Conservation (phyloP, 2,329 filamentous ascomycete species). For the Penicillium brasilianum region DNA sequence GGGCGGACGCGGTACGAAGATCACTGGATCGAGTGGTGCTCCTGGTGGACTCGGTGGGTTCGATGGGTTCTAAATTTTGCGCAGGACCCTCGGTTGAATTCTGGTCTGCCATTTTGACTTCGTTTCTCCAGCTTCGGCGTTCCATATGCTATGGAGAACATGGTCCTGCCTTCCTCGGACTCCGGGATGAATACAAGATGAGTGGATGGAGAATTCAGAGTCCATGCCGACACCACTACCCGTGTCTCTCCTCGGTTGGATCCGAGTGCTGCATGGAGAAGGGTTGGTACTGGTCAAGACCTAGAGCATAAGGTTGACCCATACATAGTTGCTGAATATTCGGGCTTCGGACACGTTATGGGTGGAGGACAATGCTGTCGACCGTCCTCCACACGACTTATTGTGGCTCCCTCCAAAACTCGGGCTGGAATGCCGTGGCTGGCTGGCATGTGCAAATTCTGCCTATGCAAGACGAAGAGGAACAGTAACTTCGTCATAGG, state of each 20-base stretch:
- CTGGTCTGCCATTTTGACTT: slow-evolving; percentile 12
- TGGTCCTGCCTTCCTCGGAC: not conserved
- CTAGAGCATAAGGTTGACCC: not conserved
- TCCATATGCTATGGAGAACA: not conserved
- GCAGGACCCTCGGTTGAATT: slow-evolving; percentile 22
- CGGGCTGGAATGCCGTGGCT: slow-evolving; percentile 13
- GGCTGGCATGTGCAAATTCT: slow-evolving; percentile 22
- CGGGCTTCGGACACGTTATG: slow-evolving; percentile 1
- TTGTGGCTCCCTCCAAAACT: slow-evolving; percentile 9
- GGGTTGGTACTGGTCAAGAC: not conserved
- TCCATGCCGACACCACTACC: slow-evolving; percentile 18
- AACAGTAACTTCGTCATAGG: not conserved
- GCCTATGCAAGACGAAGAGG: not conserved
- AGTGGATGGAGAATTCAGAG: slow-evolving; percentile 21
- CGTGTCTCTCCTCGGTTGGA: slow-evolving; percentile 7
- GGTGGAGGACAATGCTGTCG: not conserved
- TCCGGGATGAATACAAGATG: slow-evolving; percentile 6
- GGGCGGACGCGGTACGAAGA: slow-evolving; percentile 20
- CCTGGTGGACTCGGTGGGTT: slow-evolving; percentile 22
- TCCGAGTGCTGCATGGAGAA: not conserved
- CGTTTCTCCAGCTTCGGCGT: slow-evolving; percentile 3
- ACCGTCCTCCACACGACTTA: not conserved
- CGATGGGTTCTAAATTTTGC: slow-evolving; percentile 23
- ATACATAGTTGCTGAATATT: slow-evolving; percentile 19
- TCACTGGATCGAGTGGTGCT: slow-evolving; percentile 28